Evolutionary conservation across 2,329 filamentous ascomycete species (phyloP).

Genomic region (Paramyrothecium roridum): DNA sequence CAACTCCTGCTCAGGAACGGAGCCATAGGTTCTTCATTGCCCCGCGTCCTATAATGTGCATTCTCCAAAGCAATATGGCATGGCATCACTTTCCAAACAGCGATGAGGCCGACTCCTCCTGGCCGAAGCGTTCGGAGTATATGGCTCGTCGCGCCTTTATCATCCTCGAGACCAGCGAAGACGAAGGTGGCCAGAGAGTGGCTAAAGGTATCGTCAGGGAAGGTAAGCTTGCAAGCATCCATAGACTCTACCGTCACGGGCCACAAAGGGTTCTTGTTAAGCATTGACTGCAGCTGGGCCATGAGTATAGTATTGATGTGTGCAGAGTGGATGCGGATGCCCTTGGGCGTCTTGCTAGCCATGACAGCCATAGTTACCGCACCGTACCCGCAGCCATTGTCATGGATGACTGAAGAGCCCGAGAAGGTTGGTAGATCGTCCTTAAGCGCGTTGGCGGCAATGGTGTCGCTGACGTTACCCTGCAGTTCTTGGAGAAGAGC

Average conservation of each 20-base stretch:
- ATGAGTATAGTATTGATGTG: neutral
- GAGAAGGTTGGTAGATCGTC: neutral
- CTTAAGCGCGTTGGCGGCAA: neutral
- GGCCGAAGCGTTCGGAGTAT: neutral
- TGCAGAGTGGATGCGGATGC: neutral
- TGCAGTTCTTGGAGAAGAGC: slow-evolving; percentile 1
- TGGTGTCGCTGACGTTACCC: neutral
- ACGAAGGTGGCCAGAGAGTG: neutral
- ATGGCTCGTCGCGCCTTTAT: neutral
- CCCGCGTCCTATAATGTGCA: neutral
- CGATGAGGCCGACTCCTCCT: neutral
- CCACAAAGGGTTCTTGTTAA: neutral
- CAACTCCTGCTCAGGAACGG: neutral
- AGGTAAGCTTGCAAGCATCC: neutral
- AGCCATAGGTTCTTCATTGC: neutral
- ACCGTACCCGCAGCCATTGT: neutral
- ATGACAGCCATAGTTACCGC: neutral
- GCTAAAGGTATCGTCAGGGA: neutral
- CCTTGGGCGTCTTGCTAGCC: neutral
- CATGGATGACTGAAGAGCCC: neutral
- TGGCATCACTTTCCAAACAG: neutral
- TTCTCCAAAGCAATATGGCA: neutral
- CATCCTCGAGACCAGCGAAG: neutral
- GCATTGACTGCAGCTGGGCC: neutral
- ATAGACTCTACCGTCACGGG: neutral